A percentile compares a stretch with the other conserved stretches of the same genome.
phyloP scores from a whole-genome alignment of 257 asterid species.

The Solanum medicagineum region DNA sequence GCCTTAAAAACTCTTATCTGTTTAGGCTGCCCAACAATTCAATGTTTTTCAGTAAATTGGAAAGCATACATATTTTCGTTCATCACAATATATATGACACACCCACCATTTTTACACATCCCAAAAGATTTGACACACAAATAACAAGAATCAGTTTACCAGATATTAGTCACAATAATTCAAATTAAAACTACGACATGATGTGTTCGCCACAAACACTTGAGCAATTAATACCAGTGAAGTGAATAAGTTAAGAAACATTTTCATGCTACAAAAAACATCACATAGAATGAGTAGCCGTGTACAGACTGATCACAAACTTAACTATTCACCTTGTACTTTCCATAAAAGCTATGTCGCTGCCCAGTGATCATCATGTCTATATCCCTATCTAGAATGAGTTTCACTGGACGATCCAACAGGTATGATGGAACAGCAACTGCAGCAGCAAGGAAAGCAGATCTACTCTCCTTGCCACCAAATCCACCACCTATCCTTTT shows the following conservation, averaged over 20 bases:
- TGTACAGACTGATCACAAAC: not conserved
- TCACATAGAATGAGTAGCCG: not conserved
- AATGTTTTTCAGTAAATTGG: not conserved
- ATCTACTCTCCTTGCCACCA: slow-evolving; percentile 96
- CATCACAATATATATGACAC: not conserved
- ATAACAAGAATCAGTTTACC: not conserved
- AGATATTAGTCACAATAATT: not conserved
- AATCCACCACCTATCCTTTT: slow-evolving; percentile 98
- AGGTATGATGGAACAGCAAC: slow-evolving; percentile 81
- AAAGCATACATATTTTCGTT: not conserved
- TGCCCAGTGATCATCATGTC: slow-evolving; percentile 94
- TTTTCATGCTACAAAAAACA: not conserved
- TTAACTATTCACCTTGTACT: slow-evolving; percentile 53
- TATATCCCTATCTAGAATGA: slow-evolving; percentile 74
- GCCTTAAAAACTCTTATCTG: not conserved
- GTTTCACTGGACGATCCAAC: slow-evolving; percentile 79
- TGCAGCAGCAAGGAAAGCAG: slow-evolving; percentile 72
- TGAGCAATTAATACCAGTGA: not conserved
- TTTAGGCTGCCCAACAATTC: not conserved
- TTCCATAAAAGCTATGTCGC: slow-evolving; percentile 88
- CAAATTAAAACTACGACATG: not conserved
- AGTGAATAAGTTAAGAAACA: not conserved
- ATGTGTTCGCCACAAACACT: not conserved
- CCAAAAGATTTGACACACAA: not conserved
- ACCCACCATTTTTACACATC: not conserved